These are phyloP conservation scores for Mucuna pruriens DNA, from an alignment of 306 rosid genomes.

Conservation along the genomic window DNA sequence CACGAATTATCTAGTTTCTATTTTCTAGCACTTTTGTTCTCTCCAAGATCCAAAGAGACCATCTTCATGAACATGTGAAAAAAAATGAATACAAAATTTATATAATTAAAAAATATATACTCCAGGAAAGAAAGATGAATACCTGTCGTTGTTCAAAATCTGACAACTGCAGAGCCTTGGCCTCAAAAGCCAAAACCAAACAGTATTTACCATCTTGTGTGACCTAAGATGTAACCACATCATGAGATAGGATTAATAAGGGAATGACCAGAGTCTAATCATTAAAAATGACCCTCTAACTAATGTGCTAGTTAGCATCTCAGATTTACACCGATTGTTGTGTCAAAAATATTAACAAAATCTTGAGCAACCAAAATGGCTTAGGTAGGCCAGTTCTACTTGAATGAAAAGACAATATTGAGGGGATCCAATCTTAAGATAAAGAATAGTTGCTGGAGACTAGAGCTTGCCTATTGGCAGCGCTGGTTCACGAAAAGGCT, in stretches of 20 bases:
- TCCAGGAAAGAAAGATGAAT: slow-evolving; percentile 23
- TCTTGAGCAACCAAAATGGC: slow-evolving; percentile 10
- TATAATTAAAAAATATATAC: background rate
- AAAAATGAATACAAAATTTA: background rate
- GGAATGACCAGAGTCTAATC: slow-evolving; percentile 11
- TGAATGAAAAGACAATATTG: background rate
- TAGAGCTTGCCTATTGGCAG: background rate
- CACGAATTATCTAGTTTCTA: background rate
- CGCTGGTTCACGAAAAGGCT: slow-evolving; percentile 12
- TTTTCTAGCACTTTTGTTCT: slow-evolving; percentile 13
- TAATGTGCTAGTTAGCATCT: slow-evolving; percentile 9
- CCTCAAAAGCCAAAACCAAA: slow-evolving; percentile 81
- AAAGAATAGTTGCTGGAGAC: slow-evolving; percentile 6
- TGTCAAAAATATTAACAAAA: background rate
- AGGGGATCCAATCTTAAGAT: background rate
- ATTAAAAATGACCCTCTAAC: slow-evolving; percentile 3
- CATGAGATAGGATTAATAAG: slow-evolving; percentile 19
- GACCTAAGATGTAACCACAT: slow-evolving; percentile 60
- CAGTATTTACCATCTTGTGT: slow-evolving; percentile 77
- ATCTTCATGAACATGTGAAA: background rate
- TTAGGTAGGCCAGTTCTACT: background rate
- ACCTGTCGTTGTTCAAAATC: slow-evolving; percentile 98
- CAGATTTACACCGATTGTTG: slow-evolving; percentile 12
- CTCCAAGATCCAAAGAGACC: slow-evolving; percentile 19
- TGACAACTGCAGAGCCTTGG: slow-evolving; percentile 74